Evolutionary conservation across 352 stramenopile genomes (phyloP), one percentile per base, ranked within the genome.

Genomic region (Pythium oligandrum): DNA sequence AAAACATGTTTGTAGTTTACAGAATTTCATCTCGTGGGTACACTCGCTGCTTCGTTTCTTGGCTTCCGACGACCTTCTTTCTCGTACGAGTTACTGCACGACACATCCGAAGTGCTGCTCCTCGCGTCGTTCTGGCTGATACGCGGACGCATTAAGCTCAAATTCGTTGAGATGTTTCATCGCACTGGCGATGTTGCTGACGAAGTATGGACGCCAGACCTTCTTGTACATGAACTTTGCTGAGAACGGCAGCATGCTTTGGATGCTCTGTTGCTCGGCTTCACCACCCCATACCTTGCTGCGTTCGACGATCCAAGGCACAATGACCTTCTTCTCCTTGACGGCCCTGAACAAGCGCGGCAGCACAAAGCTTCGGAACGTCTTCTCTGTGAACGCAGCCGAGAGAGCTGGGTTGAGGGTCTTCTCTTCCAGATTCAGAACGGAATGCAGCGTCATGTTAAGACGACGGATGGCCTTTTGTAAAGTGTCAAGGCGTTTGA

Each of bases 121-220:
- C 30, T 62, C 47, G 33, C 52, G 56, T 7, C 60, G 54, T n/a
- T 59, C 44, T 9, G 46, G 51, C 3, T 40, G 4, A 17, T 53
- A 38, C 4, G 53, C 38, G 0, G 39, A 3, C 12, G 42, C 11
- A 4, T 48, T 54, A 8, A 67, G 44, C 4, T 69, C 77, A 54
- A 88, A 88, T 61, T 90, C 75, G 63, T 88, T 80, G 30, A 93
- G 57, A 63, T 86, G 86, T 44, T 87, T 87, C 78, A 93, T 90
- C 2, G 78, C 75, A 34, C 83, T 70, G 1, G 78, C 79, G 33
- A 93, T 74, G 51, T 93, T 88, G 59, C 51, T 79, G 64, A 85
- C 82, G 55, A 90, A 93, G 63, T 88, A 93, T 6, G 79, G 83
- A 17, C 74, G 76, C 80, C 83, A 93, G 51, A 93, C 68, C 64